Evolutionary conservation across 1,139 yeast species (phyloP).

Genomic region (Candida neerlandica): DNA sequence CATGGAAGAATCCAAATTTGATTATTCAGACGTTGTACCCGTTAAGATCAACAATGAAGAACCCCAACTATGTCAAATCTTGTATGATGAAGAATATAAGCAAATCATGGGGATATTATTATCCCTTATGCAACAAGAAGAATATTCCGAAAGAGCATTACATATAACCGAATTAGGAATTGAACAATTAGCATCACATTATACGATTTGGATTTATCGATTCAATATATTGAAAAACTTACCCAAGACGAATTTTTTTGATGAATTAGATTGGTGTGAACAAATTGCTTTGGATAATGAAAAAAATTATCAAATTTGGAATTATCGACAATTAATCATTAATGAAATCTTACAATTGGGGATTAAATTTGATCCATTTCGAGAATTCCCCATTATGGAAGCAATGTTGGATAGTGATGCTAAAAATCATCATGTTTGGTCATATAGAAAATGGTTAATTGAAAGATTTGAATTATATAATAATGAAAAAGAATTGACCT

Average conservation of each 20-base stretch:
- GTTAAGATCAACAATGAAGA: conserved; percentile 47
- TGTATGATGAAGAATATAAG: conserved; percentile 74
- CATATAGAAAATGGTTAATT: conserved; percentile 83
- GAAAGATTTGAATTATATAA: conserved; percentile 50
- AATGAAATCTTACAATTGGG: conserved; percentile 29
- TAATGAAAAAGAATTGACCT: conserved; percentile 52
- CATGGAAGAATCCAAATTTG: conserved; percentile 17
- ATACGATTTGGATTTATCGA: conserved; percentile 87
- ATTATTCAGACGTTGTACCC: conserved; percentile 44
- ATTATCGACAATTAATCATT: conserved; percentile 71
- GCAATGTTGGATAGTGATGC: conserved; percentile 75
- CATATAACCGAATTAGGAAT: conserved; percentile 66
- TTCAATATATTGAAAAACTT: conserved; percentile 53
- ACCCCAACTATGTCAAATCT: conserved; percentile 68
- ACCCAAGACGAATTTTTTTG: conserved; percentile 34
- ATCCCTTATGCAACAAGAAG: conserved; percentile 61
- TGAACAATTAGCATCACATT: conserved; percentile 80
- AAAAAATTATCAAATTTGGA: conserved; percentile 96
- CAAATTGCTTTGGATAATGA: conserved; percentile 72
- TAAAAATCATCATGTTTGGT: conserved; percentile 97
- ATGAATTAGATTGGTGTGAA: conserved; percentile 79
- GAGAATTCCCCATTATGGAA: conserved; percentile 66
- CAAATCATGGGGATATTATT: conserved; percentile 61
- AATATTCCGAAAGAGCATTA: conserved; percentile 71
- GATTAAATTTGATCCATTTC: conserved; percentile 39